phyloP scores from a whole-genome alignment of 352 stramenopile genomes.

The Globisporangium perplexum region DNA sequence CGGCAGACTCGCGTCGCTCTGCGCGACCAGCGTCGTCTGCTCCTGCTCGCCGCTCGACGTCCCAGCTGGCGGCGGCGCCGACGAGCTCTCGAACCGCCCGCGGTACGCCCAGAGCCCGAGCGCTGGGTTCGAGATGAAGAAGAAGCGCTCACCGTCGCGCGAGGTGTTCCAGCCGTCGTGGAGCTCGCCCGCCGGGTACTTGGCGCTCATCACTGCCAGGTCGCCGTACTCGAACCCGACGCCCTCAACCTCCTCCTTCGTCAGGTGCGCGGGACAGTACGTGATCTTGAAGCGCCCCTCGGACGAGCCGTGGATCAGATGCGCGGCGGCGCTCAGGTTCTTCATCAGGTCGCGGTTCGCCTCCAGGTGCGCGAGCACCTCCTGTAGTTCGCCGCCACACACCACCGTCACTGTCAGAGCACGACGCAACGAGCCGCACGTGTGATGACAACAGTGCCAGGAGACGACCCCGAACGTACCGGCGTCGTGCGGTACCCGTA shows the following conservation, averaged over 20 bases:
- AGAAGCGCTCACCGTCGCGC: conserved; percentile 84
- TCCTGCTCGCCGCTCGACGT: not conserved
- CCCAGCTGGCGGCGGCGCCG: conserved; percentile 7
- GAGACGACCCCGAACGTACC: conserved; percentile 29
- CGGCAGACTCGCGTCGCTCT: conserved; percentile 37
- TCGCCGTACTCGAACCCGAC: conserved; percentile 92
- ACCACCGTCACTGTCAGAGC: conserved; percentile 1
- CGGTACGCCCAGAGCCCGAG: conserved; percentile 94
- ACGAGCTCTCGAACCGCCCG: conserved; percentile 69
- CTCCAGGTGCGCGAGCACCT: conserved; percentile 90
- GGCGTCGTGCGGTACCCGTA: conserved; percentile 96
- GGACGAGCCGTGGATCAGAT: conserved; percentile 96
- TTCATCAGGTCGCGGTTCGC: conserved; percentile 93
- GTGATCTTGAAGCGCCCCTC: conserved; percentile 97
- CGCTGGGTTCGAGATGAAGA: conserved; percentile 96
- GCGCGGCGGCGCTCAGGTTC: conserved; percentile 92
- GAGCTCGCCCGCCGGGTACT: conserved; percentile 79
- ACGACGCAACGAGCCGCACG: no score
- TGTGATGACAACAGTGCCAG: no score
- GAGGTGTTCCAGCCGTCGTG: conserved; percentile 93
- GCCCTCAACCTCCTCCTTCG: conserved; percentile 88
- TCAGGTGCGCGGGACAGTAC: conserved; percentile 92
- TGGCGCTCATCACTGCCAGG: conserved; percentile 75
- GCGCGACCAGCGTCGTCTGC: conserved; percentile 21
- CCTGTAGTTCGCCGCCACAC: conserved; percentile 25